phyloP scores from a whole-genome alignment of 352 stramenopile genomes.

The Pythium graminicola region DNA sequence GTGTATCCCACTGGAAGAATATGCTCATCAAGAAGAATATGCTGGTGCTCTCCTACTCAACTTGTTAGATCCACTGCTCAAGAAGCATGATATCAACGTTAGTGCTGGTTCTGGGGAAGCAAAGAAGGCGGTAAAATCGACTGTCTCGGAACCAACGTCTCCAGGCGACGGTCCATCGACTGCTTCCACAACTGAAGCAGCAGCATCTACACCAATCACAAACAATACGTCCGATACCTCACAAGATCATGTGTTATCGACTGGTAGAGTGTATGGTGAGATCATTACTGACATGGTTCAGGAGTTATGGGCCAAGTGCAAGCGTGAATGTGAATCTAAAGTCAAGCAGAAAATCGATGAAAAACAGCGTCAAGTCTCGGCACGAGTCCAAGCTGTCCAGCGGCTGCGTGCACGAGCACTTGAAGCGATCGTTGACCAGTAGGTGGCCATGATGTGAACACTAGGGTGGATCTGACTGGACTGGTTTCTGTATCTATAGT shows the following conservation, averaged over 20 bases:
- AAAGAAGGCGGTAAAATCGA: background rate
- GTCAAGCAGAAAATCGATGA: slow-evolving; percentile 72
- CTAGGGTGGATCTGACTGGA: background rate
- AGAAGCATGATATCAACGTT: slow-evolving; percentile 54
- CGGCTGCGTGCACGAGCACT: slow-evolving; percentile 51
- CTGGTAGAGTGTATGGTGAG: slow-evolving; percentile 56
- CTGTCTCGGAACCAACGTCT: background rate
- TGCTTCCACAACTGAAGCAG: background rate
- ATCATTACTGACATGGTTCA: slow-evolving; percentile 65
- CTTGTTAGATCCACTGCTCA: slow-evolving; percentile 61
- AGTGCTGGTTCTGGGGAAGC: background rate
- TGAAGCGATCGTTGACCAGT: slow-evolving; percentile 55
- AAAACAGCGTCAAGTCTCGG: slow-evolving; percentile 65
- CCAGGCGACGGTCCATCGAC: too few species aligned
- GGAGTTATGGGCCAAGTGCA: slow-evolving; percentile 50
- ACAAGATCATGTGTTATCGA: slow-evolving; percentile 9
- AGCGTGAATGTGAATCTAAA: slow-evolving; percentile 46
- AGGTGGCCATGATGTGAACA: slow-evolving; percentile 18
- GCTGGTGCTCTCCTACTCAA: slow-evolving; percentile 61
- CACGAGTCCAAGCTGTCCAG: slow-evolving; percentile 52
- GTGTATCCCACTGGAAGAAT: slow-evolving; percentile 78
- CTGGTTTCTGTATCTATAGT: slow-evolving; percentile 18
- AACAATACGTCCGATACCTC: slow-evolving; percentile 6
- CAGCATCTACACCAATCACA: background rate
- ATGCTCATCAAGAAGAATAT: slow-evolving; percentile 77